Evolutionary conservation across 208 protist genomes (phyloP), one percentile per base, ranked within the genome.

Genomic region (Acanthamoeba lenticulata): DNA sequence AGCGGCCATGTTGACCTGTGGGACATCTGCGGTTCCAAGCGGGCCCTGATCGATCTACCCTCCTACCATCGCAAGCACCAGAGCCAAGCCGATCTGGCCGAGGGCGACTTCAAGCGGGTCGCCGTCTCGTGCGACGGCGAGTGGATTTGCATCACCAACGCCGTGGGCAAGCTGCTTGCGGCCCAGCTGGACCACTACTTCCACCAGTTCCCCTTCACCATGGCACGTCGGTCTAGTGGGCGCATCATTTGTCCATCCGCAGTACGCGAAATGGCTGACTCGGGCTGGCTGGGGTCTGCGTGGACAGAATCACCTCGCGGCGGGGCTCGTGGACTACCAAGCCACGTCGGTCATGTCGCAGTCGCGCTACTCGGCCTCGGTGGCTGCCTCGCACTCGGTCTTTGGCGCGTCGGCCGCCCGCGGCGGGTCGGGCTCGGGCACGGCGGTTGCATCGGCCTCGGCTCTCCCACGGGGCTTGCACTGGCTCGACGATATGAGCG

Each of bases 401-500:
- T 74, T 74, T n/a, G 36, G 29, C 21, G 36, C 65, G 36, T 40
- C 21, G 21, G 52, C 27, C 29, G 65, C 65, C 29, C 17, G 27
- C 19, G 27, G 36, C 36, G 65, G 32, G 9, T 7, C 65, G 15
- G 65, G 4, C 3, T 11, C 65, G 19, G 36, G n/a, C 9, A 40
- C 65, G 5, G n/a, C 52, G 21, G 52, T 24, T 19, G 52, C 6
- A 5, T 60, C 52, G 52, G 52, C 19, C 13, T n/a, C n/a, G n/a
- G 52, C 65, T 0, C 65, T 42, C 36, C 65, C 65, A n/a, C 65
- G n/a, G 36, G 65, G 65, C 6, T 29, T 74, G 5, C 65, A 74
- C 36, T 74, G 65, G 65, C 65, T 74, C 65, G 65, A 74, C 19
- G 65, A 74, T n/a, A 74, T 74, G 65, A 74, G 65, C 65, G 65